Evolutionary conservation across 2,329 filamentous ascomycete species (phyloP).

Genomic region (Teratosphaeriaceae sp.): DNA sequence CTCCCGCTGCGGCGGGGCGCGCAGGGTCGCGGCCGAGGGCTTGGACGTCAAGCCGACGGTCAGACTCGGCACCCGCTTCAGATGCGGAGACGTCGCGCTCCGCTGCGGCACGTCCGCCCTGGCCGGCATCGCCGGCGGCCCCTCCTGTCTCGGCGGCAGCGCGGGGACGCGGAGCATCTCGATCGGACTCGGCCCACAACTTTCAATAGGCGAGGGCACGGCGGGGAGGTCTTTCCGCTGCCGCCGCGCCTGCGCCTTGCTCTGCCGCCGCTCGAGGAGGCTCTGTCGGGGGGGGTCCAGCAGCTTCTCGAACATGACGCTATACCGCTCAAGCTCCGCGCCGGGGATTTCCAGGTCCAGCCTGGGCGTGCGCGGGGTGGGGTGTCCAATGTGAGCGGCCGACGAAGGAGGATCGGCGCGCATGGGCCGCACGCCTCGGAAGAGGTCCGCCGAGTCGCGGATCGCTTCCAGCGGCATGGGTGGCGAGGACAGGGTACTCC

Average conservation of each 20-base stretch:
- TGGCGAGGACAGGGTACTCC: not conserved
- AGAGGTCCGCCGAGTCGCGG: constrained; percentile 12
- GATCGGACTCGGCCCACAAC: not conserved
- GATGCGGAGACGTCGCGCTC: constrained; percentile 14
- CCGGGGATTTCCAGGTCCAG: constrained; percentile 76
- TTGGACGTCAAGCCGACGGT: constrained; percentile 11
- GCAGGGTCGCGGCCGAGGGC: not conserved
- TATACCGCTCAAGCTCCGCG: constrained; percentile 78
- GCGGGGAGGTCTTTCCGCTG: constrained; percentile 3
- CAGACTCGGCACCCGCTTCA: constrained; percentile 9
- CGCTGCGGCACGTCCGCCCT: constrained; percentile 5
- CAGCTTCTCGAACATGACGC: constrained; percentile 82
- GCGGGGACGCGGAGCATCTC: no score
- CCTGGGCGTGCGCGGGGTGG: constrained; percentile 26
- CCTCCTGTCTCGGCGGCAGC: no score
- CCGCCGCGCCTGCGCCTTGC: constrained; percentile 17
- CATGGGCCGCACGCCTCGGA: no score
- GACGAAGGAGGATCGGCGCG: no score
- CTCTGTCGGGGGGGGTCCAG: constrained; percentile 44
- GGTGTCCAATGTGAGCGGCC: no score
- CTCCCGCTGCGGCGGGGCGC: not conserved
- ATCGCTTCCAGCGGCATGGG: constrained; percentile 3
- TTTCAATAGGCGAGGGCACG: not conserved
- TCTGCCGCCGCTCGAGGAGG: constrained; percentile 26
- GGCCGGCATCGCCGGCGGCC: not conserved